phyloP scores from a whole-genome alignment of 352 stramenopile genomes.

The Phytopythium helicoides region DNA sequence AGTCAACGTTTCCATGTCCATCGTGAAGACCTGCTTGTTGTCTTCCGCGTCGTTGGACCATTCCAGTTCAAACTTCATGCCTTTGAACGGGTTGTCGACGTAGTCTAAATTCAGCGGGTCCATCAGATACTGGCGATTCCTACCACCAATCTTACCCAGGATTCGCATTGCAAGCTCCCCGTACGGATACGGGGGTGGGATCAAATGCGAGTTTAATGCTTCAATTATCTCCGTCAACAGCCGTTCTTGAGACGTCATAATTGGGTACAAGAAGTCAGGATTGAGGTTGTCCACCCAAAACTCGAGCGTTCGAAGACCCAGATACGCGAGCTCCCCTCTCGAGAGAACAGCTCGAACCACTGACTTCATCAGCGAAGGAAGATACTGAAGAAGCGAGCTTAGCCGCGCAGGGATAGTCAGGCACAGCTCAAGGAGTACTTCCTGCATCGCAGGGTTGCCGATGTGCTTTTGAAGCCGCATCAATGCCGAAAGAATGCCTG shows the following conservation, averaged over 20 bases:
- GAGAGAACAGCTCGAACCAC: constrained; percentile 94
- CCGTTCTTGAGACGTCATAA: constrained; percentile 89
- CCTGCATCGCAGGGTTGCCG: constrained; percentile 78
- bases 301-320: constrained; percentile 95
- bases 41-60: constrained; percentile 31
- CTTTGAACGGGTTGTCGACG: constrained; percentile 36
- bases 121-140: constrained; percentile 89
- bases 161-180: constrained; percentile 95
- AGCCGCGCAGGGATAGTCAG: constrained; percentile 95
- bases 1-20: constrained; percentile 66
- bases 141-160: constrained; percentile 96
- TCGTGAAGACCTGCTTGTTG: constrained; percentile 17
- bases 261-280: constrained; percentile 95
- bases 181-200: constrained; percentile 96
- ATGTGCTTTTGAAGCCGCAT: constrained; percentile 93
- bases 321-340: constrained; percentile 93
- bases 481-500: constrained; percentile 91
- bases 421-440: constrained; percentile 95
- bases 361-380: constrained; percentile 95
- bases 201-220: constrained; percentile 94
- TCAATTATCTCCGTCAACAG: constrained; percentile 94
- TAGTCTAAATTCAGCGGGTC: constrained; percentile 71
- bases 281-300: constrained; percentile 99
- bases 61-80: constrained; percentile 50
- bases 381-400: constrained; percentile 95